Base-by-base conservation (phyloP, 75 land plant genomes). In the Picea sitchensis region DNA sequence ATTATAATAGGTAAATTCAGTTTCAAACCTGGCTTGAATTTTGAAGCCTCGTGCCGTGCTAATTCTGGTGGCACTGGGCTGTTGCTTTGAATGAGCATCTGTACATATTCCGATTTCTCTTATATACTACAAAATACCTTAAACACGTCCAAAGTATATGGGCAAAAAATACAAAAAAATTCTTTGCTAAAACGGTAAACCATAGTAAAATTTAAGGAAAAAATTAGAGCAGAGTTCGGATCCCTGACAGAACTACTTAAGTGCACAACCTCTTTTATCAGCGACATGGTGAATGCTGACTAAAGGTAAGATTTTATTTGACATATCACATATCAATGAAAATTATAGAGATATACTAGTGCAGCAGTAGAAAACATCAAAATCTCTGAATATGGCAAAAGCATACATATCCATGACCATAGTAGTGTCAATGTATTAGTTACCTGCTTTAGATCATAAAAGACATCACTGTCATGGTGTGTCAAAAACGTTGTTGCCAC, bases 31-130 rank as follows among this genome's bases (percentile, higher is more conserved):
- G 97, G 99, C 77, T 94, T 96, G 82, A 96, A 96, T 84, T 96
- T 96, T 34, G 96, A 94, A 51, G 97, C 99, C 81, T 94, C 97
- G 75, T 94, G 97, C 61, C 95, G 88, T 8, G 99, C 92, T 2
- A 96, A 86, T 80, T 96, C 99, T 26, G 94, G 92, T 30, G 99
- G 99, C 54, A 96, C 94, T 26, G 96, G 97, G 72, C 97, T 94
- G 75, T 94, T 94, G 86, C 95, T 96, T 73, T 96, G 97, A 9
- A 84, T 80, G 62, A 96, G 90, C 99, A 96, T 96, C 92, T 94
- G 79, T 51, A 61, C 64, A 9, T 8, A 80, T 14, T 31, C 4
- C 2, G 6, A 62, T 14, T 44, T 11, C 38, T 77, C 64, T 61
- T 34, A 30, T 64, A 15, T 78, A 11, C 69, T 31, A 14, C 44